Evolutionary conservation across 2,329 filamentous ascomycete genomes (phyloP).

Genomic region (Penicillium sp.): DNA sequence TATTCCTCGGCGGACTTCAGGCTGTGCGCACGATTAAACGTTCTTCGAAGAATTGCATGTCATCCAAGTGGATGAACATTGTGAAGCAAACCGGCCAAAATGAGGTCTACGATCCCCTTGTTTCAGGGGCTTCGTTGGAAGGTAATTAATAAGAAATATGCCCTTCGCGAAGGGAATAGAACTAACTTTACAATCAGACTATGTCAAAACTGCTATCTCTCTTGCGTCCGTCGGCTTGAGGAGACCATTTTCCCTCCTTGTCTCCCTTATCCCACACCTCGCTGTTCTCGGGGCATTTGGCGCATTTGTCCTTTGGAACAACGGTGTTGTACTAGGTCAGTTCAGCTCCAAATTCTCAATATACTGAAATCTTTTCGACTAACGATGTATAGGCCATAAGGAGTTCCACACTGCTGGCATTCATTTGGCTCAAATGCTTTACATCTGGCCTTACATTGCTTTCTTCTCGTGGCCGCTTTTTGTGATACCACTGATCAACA

Average conservation of each 20-base stretch:
- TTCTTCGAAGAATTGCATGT: slow-evolving; percentile 28
- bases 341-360: not conserved
- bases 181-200: slow-evolving; percentile 44
- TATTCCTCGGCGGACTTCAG: slow-evolving; percentile 50
- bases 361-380: not conserved
- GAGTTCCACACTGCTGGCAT: slow-evolving; percentile 88
- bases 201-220: slow-evolving; percentile 59
- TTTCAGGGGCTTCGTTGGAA: slow-evolving; percentile 51
- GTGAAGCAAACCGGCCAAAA: slow-evolving; percentile 35
- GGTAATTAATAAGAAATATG: slow-evolving; percentile 37
- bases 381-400: slow-evolving; percentile 73
- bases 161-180: not conserved
- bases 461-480: slow-evolving; percentile 88
- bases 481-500: slow-evolving; percentile 54
- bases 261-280: slow-evolving; percentile 55
- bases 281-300: slow-evolving; percentile 68
- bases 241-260: slow-evolving; percentile 43
- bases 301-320: slow-evolving; percentile 81
- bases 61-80: slow-evolving; percentile 32
- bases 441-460: slow-evolving; percentile 85
- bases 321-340: slow-evolving; percentile 83
- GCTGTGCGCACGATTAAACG: slow-evolving; percentile 39
- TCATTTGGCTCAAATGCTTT: slow-evolving; percentile 89
- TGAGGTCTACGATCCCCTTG: slow-evolving; percentile 54
- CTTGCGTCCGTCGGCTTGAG: slow-evolving; percentile 60